phyloP scores from a whole-genome alignment of 2,329 filamentous ascomycete species.

The Exutisphaerella laricina region DNA sequence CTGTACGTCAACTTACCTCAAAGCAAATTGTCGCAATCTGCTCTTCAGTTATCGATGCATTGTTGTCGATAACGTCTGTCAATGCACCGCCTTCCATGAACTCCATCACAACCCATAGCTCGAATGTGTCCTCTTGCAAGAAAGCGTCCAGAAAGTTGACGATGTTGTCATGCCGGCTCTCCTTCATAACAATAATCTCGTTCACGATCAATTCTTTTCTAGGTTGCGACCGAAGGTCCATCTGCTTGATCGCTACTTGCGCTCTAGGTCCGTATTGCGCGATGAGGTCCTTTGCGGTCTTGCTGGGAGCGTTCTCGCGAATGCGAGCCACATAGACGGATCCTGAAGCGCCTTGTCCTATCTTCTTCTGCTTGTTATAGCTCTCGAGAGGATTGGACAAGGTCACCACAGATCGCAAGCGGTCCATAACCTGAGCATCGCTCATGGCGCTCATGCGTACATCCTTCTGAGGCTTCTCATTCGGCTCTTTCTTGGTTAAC shows the following conservation, averaged over 20 bases:
- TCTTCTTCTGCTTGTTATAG: slow-evolving; percentile 99
- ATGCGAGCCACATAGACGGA: slow-evolving; percentile 98
- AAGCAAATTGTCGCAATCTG: slow-evolving; percentile 96
- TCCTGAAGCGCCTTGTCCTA: slow-evolving; percentile 94
- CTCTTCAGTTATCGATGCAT: slow-evolving; percentile 85
- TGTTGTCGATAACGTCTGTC: slow-evolving; percentile 99
- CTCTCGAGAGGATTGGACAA: slow-evolving; percentile 91
- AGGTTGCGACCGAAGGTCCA: slow-evolving; percentile 96
- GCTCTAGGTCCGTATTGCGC: slow-evolving; percentile 73
- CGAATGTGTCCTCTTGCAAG: slow-evolving; percentile 85
- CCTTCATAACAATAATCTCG: slow-evolving; percentile 99
- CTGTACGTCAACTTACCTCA: slow-evolving; percentile 78
- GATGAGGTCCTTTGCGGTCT: slow-evolving; percentile 70
- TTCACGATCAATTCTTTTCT: slow-evolving; percentile 98
- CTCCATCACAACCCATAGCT: slow-evolving; percentile 99
- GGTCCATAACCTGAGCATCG: slow-evolving; percentile 94
- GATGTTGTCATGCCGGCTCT: slow-evolving; percentile 96
- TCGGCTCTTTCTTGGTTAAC: slow-evolving; percentile 67
- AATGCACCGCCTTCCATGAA: slow-evolving; percentile 98
- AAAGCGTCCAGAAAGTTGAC: slow-evolving; percentile 98
- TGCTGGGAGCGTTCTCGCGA: slow-evolving; percentile 79
- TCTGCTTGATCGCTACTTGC: slow-evolving; percentile 98
- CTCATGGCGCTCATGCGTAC: slow-evolving; percentile 99
- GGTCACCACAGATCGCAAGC: slow-evolving; percentile 87
- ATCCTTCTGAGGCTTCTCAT: slow-evolving; percentile 74